These are phyloP conservation scores for Mikania micrantha DNA, from an alignment of 129 eudicot species.

Conservation along the genomic window DNA sequence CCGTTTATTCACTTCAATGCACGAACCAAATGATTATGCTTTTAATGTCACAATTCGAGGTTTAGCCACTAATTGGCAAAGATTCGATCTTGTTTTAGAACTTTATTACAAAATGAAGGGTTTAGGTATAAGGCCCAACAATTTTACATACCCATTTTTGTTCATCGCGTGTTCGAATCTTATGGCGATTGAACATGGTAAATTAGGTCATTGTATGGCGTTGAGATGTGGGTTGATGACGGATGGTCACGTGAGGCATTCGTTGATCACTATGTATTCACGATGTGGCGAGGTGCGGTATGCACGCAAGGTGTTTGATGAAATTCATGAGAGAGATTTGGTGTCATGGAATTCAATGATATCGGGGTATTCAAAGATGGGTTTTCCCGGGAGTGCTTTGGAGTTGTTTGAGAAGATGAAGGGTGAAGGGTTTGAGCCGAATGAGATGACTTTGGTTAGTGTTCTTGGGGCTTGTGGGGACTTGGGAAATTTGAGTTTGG, in stretches of 20 bases:
- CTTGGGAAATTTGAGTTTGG: slow-evolving; percentile 59
- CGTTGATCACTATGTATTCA: slow-evolving; percentile 74
- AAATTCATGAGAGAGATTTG: slow-evolving; percentile 54
- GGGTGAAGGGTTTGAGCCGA: slow-evolving; percentile 48
- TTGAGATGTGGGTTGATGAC: slow-evolving; percentile 51
- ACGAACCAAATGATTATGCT: slow-evolving; percentile 58
- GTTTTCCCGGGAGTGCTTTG: slow-evolving; percentile 48
- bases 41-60: slow-evolving; percentile 71
- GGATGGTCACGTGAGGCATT: slow-evolving; percentile 61
- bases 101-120: slow-evolving; percentile 49
- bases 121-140: slow-evolving; percentile 51
- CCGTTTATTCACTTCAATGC: slow-evolving; percentile 42
- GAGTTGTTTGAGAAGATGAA: slow-evolving; percentile 59
- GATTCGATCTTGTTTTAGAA: slow-evolving; percentile 38
- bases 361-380: slow-evolving; percentile 61
- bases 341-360: slow-evolving; percentile 84
- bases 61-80: slow-evolving; percentile 51
- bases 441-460: slow-evolving; percentile 68
- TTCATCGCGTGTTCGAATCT: slow-evolving; percentile 57
- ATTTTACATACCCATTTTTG: slow-evolving; percentile 75
- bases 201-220: slow-evolving; percentile 43
- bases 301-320: slow-evolving; percentile 74
- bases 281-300: slow-evolving; percentile 36
- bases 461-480: slow-evolving; percentile 78
- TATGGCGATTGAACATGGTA: slow-evolving; percentile 37